These are phyloP conservation scores for Astrothelium macrocarpum DNA, from an alignment of 495 filamentous ascomycete species.

Conservation along the genomic window DNA sequence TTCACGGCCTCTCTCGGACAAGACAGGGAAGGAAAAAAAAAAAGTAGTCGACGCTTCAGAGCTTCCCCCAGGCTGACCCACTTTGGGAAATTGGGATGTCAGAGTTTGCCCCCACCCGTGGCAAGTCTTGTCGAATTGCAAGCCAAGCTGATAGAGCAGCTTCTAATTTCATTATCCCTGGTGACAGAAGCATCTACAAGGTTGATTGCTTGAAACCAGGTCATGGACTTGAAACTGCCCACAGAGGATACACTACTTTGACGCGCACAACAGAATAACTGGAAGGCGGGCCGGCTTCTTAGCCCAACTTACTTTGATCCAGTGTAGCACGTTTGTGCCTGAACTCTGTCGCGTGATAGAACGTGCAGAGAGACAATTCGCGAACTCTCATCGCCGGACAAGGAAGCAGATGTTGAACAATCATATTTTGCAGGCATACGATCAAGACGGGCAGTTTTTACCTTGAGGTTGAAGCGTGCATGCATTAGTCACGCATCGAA, in stretches of 20 bases:
- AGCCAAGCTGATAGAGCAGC: background rate
- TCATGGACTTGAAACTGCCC: background rate
- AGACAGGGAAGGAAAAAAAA: background rate
- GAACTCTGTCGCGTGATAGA: background rate
- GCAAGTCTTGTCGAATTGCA: no score
- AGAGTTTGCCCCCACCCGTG: background rate
- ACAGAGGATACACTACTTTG: background rate
- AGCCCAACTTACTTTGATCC: slow-evolving; percentile 1
- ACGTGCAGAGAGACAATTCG: background rate
- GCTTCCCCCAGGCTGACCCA: background rate
- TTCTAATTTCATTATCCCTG: background rate
- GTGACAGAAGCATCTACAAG: background rate
- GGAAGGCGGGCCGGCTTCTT: background rate
- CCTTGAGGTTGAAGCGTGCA: background rate
- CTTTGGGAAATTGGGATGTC: background rate
- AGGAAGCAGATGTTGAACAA: background rate
- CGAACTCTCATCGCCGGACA: background rate
- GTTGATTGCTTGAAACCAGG: background rate
- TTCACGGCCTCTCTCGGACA: background rate
- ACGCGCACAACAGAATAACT: background rate
- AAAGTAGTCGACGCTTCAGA: background rate
- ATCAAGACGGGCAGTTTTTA: background rate
- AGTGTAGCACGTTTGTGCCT: background rate
- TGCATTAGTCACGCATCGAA: background rate
- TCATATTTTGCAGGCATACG: background rate